Percentiles rank a stretch among this genome's conserved stretches.
These are phyloP conservation scores for Lathyrus tuberosus DNA, from an alignment of 306 rosid species.

Conservation along the genomic window DNA sequence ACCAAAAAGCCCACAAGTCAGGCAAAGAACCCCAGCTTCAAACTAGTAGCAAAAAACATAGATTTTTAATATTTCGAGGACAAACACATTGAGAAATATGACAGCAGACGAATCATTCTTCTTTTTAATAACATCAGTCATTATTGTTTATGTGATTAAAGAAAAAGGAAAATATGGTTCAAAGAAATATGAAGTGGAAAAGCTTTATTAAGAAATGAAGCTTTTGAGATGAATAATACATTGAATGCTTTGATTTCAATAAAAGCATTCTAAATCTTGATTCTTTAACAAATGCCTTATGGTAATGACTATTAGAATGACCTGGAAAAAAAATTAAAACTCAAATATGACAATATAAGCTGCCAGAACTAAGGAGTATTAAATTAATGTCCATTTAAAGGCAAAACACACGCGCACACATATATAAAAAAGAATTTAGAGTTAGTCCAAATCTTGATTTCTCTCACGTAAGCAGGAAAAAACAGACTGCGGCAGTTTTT, in stretches of 20 bases:
- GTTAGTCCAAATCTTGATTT: not conserved
- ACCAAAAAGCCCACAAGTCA: conserved; percentile 34
- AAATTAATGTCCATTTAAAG: too few relatives aligned
- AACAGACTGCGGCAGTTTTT: not conserved
- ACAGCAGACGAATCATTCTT: conserved; percentile 6
- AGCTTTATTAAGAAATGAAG: not conserved
- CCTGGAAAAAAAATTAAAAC: too few relatives aligned
- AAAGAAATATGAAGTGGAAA: not conserved
- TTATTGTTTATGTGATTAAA: conserved; percentile 20
- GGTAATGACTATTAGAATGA: too few relatives aligned
- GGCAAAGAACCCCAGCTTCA: conserved; percentile 20
- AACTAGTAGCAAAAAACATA: conserved; percentile 1
- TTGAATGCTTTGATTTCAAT: too few relatives aligned
- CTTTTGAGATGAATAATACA: too few relatives aligned
- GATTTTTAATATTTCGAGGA: conserved; percentile 6
- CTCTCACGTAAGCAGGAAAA: not conserved
- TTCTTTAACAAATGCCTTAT: too few relatives aligned
- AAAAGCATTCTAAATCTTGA: too few relatives aligned
- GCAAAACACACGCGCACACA: not conserved
- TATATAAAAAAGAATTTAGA: not conserved
- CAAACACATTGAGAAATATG: too few relatives aligned
- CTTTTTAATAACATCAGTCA: not conserved
- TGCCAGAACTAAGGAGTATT: too few relatives aligned
- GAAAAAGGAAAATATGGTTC: not conserved
- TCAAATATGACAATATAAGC: too few relatives aligned